These are phyloP conservation scores for Leccinum disarticulatum DNA, from an alignment of 768 basidiomycete species.

Conservation along the genomic window DNA sequence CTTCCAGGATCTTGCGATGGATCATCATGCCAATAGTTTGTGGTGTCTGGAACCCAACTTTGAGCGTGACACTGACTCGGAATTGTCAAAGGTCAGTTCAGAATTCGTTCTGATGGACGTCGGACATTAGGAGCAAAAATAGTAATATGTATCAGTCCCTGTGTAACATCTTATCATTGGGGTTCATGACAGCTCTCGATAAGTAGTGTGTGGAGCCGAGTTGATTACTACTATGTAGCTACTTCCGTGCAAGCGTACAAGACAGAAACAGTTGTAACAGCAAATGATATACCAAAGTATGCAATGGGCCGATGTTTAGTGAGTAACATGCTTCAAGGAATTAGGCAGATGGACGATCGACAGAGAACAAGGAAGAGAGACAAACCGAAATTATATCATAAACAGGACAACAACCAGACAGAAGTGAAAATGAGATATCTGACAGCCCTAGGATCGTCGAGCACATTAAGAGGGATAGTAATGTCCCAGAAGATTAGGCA, in stretches of 20 bases:
- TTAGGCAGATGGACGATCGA: slow-evolving; percentile 27
- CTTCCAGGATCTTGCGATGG: slow-evolving; percentile 17
- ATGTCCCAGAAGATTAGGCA: slow-evolving; percentile 28
- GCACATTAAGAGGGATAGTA: slow-evolving; percentile 15
- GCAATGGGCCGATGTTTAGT: slow-evolving; percentile 27
- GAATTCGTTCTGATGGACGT: not conserved
- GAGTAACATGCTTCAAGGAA: slow-evolving; percentile 19
- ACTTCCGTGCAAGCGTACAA: slow-evolving; percentile 31
- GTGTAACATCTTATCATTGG: not conserved
- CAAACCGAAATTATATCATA: slow-evolving; percentile 30
- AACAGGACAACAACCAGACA: slow-evolving; percentile 24
- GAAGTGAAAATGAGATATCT: slow-evolving; percentile 17
- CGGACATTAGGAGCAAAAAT: not conserved
- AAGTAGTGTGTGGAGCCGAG: not conserved
- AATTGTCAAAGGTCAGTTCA: not conserved
- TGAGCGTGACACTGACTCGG: too few relatives aligned
- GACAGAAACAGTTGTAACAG: slow-evolving; percentile 29
- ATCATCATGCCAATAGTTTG: slow-evolving; percentile 19
- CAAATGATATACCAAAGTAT: slow-evolving; percentile 30
- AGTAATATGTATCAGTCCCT: too few relatives aligned
- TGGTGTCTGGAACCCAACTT: not conserved
- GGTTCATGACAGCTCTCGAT: not conserved
- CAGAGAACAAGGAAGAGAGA: slow-evolving; percentile 11
- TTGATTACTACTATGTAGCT: slow-evolving; percentile 18
- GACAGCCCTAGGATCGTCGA: slow-evolving; percentile 8